These are phyloP conservation scores for Hortiboletus rubellus DNA, from an alignment of 1,284 basidiomycete species.

Conservation along the genomic window DNA sequence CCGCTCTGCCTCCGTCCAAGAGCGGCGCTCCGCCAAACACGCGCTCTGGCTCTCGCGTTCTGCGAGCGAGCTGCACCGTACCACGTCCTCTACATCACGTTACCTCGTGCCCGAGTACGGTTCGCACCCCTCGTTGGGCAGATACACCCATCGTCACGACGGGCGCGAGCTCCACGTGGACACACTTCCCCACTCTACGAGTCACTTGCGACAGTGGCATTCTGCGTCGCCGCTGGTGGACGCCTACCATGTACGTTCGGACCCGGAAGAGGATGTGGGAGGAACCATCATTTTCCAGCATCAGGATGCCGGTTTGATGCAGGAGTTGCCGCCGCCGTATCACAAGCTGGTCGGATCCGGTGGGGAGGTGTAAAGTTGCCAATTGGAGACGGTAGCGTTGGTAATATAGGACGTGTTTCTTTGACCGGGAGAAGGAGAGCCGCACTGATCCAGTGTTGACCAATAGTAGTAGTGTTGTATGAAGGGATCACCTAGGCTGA, in stretches of 20 bases:
- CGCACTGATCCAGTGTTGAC: not conserved
- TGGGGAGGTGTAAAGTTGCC: not conserved
- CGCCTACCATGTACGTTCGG: not conserved
- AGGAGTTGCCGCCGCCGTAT: constrained; percentile 31
- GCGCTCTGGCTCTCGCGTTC: constrained; percentile 22
- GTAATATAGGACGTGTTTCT: not conserved
- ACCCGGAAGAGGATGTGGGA: not conserved
- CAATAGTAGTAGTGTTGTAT: not conserved
- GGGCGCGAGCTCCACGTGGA: not conserved
- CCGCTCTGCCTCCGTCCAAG: constrained; percentile 3
- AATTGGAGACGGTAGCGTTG: not conserved
- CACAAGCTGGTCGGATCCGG: constrained; percentile 14
- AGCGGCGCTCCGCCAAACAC: constrained; percentile 13
- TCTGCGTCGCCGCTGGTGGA: constrained; percentile 16
- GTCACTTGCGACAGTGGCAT: constrained; percentile 23
- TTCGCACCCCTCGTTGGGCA: not conserved
- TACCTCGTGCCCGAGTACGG: not conserved
- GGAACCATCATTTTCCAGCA: constrained; percentile 19
- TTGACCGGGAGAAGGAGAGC: not conserved
- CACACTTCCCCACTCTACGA: constrained; percentile 1
- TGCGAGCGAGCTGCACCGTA: constrained; percentile 24
- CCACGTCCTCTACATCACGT: not conserved
- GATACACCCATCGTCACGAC: not conserved
- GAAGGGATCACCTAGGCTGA: not conserved
- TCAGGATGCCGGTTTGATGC: constrained; percentile 19